Evolutionary conservation across 163 green algal genomes (phyloP).

Genomic region (Prototheca stagnorum): DNA sequence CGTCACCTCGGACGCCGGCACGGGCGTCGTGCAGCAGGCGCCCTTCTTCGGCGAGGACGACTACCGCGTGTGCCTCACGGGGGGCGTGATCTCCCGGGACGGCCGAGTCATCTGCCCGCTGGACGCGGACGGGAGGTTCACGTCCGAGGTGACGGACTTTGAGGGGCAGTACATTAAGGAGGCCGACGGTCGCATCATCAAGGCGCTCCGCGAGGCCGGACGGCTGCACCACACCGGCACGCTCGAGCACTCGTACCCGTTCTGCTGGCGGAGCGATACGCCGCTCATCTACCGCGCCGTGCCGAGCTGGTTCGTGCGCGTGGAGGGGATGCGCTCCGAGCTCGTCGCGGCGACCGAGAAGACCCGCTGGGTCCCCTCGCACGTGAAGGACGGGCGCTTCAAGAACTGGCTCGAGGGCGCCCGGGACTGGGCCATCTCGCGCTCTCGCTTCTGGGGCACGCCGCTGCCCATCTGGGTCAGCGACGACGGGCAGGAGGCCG

Average conservation of each 20-base stretch:
- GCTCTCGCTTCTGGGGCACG: conserved; percentile 91
- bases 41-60: conserved; percentile 97
- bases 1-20: conserved; percentile 88
- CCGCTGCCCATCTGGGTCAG: conserved; percentile 91
- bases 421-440: conserved; percentile 31
- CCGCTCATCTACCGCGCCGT: conserved; percentile 95
- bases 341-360: conserved; percentile 78
- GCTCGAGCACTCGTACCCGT: conserved; percentile 87
- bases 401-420: conserved; percentile 87
- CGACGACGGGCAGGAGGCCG: conserved; percentile 60
- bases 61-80: conserved; percentile 61
- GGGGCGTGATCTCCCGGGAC: conserved; percentile 53
- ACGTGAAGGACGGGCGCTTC: conserved; percentile 97
- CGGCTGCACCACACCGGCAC: conserved; percentile 55
- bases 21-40: conserved; percentile 89
- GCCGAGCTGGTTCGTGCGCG: conserved; percentile 88
- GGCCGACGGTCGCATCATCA: conserved; percentile 89
- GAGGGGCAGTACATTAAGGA: conserved; percentile 43
- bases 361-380: conserved; percentile 84
- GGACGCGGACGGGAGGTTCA: conserved; percentile 82
- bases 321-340: conserved; percentile 75
- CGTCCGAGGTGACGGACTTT: conserved; percentile 68
- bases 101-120: conserved; percentile 74
- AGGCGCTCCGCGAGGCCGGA: conserved; percentile 53
- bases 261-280: conserved; percentile 97